Conservation (phyloP, 2,329 filamentous ascomycete genomes). For the Epichloe hybrida region DNA sequence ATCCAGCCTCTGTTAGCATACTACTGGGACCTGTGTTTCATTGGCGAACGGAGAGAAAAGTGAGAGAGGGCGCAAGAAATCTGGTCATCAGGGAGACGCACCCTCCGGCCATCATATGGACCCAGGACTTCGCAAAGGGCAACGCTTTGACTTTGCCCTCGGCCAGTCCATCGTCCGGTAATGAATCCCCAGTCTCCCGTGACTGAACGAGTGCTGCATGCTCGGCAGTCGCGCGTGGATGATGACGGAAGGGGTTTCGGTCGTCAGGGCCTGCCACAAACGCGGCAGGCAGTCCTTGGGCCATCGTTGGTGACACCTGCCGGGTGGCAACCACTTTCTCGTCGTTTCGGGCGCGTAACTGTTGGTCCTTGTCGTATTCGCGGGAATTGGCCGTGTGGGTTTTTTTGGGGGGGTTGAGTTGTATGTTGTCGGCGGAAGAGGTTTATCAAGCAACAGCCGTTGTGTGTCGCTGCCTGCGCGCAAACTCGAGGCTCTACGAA, state of each 20-base stretch:
- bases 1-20: constrained; percentile 8
- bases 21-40: background rate
- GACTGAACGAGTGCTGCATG: constrained; percentile 39
- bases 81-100: constrained; percentile 29
- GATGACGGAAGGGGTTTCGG: constrained; percentile 14
- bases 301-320: constrained; percentile 13
- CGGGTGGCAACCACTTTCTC: background rate
- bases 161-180: constrained; percentile 28
- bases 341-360: background rate
- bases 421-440: background rate
- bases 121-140: constrained; percentile 66
- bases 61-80: background rate
- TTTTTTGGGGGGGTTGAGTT: too few species aligned
- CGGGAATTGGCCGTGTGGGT: background rate
- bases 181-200: constrained; percentile 44
- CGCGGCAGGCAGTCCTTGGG: constrained; percentile 16
- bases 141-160: constrained; percentile 24
- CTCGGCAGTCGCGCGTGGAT: constrained; percentile 17
- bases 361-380: background rate
- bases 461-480: too few species aligned
- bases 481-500: too few species aligned
- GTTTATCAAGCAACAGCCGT: too few species aligned
- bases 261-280: constrained; percentile 20
- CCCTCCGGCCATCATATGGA: constrained; percentile 85
- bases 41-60: background rate